phyloP scores from a whole-genome alignment of 2,329 filamentous ascomycete genomes.

The Botrytis porri region DNA sequence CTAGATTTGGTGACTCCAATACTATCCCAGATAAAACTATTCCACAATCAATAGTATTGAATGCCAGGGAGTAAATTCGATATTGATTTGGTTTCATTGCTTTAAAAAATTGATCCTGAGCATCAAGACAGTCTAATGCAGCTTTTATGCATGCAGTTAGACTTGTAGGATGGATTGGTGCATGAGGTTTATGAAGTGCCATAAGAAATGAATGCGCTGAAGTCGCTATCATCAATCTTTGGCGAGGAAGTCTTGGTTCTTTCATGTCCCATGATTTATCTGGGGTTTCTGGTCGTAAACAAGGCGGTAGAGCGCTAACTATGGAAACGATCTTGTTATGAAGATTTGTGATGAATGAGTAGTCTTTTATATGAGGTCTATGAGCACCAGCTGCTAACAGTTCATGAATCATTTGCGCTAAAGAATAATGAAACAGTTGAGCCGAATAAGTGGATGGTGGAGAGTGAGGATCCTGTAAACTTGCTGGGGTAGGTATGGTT shows the following conservation, averaged over 20 bases:
- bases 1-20: neutral
- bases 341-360: slow-evolving; percentile 13
- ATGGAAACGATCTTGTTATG: slow-evolving; percentile 12
- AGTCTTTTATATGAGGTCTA: slow-evolving; percentile 20
- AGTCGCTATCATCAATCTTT: neutral
- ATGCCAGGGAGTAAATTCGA: slow-evolving; percentile 18
- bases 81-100: slow-evolving; percentile 18
- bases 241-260: neutral
- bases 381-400: slow-evolving; percentile 12
- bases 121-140: slow-evolving; percentile 19
- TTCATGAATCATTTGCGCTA: slow-evolving; percentile 20
- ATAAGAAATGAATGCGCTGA: slow-evolving; percentile 16
- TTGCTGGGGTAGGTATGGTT: neutral
- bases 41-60: slow-evolving; percentile 17
- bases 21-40: neutral
- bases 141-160: slow-evolving; percentile 18
- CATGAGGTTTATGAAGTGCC: slow-evolving; percentile 22
- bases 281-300: neutral
- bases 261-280: slow-evolving; percentile 3
- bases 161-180: slow-evolving; percentile 17
- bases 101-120: slow-evolving; percentile 20
- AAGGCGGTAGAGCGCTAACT: slow-evolving; percentile 1
- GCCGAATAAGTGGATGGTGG: neutral
- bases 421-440: slow-evolving; percentile 14
- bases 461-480: neutral